These are phyloP conservation scores for Fusarium tupiense DNA, from an alignment of 2,329 filamentous ascomycete genomes.

Conservation along the genomic window DNA sequence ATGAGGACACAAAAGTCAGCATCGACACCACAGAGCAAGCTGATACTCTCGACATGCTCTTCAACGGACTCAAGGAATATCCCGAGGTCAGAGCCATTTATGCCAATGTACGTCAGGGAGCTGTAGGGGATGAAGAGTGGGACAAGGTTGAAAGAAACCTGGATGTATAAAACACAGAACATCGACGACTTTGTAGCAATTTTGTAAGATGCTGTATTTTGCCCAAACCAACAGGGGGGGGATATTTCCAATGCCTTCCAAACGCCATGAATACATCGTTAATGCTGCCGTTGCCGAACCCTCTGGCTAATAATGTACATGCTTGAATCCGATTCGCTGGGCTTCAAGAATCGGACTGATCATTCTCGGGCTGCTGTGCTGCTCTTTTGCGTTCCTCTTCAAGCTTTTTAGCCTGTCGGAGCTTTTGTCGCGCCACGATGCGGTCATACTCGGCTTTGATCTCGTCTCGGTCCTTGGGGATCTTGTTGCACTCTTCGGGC, in stretches of 20 bases:
- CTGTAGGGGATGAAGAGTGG: conserved; percentile 64
- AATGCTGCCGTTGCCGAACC: conserved; percentile 15
- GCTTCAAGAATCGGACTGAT: conserved; percentile 25
- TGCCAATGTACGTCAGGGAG: conserved; percentile 69
- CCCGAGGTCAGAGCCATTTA: conserved; percentile 82
- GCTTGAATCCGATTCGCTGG: conserved; percentile 4
- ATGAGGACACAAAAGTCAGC: conserved; percentile 78
- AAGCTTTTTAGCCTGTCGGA: conserved; percentile 71
- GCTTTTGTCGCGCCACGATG: conserved; percentile 72
- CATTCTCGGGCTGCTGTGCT: conserved; percentile 33
- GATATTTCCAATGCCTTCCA: conserved; percentile 33
- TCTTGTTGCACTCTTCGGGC: conserved; percentile 76
- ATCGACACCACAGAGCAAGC: conserved; percentile 67
- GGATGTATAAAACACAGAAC: conserved; percentile 53
- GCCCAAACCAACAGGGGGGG: conserved; percentile 26
- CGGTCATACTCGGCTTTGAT: conserved; percentile 84
- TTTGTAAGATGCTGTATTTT: conserved; percentile 33
- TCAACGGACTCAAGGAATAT: conserved; percentile 71
- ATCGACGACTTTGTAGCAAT: conserved; percentile 25
- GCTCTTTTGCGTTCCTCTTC: conserved; percentile 48
- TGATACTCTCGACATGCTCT: conserved; percentile 67
- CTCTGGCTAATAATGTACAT: conserved; percentile 34
- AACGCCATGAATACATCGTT: conserved; percentile 41
- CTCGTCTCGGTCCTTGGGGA: conserved; percentile 82
- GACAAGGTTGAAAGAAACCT: conserved; percentile 62